A percentile compares a stretch with the other conserved stretches of the same genome.
Conservation (phyloP, 768 basidiomycete genomes). For the Trametes cinnabarina region DNA sequence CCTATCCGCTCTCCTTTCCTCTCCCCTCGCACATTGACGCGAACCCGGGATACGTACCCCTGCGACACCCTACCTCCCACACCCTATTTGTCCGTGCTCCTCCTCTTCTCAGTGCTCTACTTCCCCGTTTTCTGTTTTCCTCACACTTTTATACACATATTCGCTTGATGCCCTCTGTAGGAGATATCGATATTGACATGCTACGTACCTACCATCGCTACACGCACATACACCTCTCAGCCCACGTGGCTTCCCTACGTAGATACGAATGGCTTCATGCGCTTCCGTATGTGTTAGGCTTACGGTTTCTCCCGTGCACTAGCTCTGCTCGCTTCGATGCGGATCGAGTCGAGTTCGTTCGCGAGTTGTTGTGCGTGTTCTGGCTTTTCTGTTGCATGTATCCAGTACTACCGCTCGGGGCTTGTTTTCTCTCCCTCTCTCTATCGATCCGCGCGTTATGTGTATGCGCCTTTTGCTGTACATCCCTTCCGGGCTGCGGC, state of each 20-base stretch:
- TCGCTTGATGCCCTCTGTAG: not conserved
- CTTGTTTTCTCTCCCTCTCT: too few relatives aligned
- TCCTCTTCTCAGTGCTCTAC: not conserved
- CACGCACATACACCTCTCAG: not conserved
- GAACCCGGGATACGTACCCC: constrained; percentile 6
- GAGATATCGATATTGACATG: not conserved
- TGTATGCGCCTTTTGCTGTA: too few relatives aligned
- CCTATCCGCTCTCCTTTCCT: not conserved
- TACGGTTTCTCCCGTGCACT: not conserved
- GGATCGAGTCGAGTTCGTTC: too few relatives aligned
- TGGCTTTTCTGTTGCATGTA: too few relatives aligned
- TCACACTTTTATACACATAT: not conserved
- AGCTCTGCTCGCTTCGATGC: too few relatives aligned
- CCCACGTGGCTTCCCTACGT: not conserved
- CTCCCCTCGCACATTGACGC: not conserved
- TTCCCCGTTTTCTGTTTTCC: not conserved
- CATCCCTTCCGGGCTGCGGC: too few relatives aligned
- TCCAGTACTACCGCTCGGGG: too few relatives aligned
- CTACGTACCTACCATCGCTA: not conserved
- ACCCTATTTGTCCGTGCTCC: not conserved
- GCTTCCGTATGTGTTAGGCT: constrained; percentile 4
- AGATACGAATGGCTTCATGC: not conserved
- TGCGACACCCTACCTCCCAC: constrained; percentile 10
- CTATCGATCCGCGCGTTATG: too few relatives aligned
- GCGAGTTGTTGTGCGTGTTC: too few relatives aligned